Conservation (phyloP, 1,284 basidiomycete species). For the Phellinidium pouzarii region DNA sequence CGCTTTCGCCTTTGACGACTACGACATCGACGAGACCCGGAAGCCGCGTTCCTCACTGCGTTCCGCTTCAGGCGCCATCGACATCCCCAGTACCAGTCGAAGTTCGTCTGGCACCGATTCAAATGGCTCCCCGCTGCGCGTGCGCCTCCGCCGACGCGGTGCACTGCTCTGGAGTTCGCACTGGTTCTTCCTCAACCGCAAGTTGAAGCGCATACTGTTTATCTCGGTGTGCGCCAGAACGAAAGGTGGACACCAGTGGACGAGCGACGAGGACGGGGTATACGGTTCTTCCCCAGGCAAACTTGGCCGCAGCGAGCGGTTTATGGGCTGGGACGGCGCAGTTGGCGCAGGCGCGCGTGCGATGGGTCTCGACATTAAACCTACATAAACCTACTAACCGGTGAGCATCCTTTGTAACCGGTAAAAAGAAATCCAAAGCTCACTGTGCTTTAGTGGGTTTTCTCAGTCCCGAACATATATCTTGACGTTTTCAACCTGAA, state of each 20-base stretch:
- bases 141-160: slow-evolving; percentile 42
- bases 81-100: slow-evolving; percentile 9
- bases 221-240: slow-evolving; percentile 91
- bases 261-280: slow-evolving; percentile 39
- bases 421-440: neutral
- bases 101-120: slow-evolving; percentile 23
- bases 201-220: slow-evolving; percentile 89
- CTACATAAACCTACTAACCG: neutral
- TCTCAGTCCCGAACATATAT: no score
- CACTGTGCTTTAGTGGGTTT: no score
- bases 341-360: slow-evolving; percentile 70
- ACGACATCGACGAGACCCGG: slow-evolving; percentile 59
- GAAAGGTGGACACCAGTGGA: slow-evolving; percentile 47
- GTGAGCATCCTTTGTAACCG: neutral
- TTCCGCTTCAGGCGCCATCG: slow-evolving; percentile 10
- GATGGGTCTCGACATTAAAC: slow-evolving; percentile 44
- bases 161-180: slow-evolving; percentile 94
- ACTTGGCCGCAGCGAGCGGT: slow-evolving; percentile 41
- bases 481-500: no score
- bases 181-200: slow-evolving; percentile 96
- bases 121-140: slow-evolving; percentile 26
- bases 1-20: slow-evolving; percentile 72
- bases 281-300: slow-evolving; percentile 31
- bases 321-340: slow-evolving; percentile 70
- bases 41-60: slow-evolving; percentile 32